Evolutionary conservation across 140 eudicot species (phyloP).

Genomic region (Oenanthe javanica): DNA sequence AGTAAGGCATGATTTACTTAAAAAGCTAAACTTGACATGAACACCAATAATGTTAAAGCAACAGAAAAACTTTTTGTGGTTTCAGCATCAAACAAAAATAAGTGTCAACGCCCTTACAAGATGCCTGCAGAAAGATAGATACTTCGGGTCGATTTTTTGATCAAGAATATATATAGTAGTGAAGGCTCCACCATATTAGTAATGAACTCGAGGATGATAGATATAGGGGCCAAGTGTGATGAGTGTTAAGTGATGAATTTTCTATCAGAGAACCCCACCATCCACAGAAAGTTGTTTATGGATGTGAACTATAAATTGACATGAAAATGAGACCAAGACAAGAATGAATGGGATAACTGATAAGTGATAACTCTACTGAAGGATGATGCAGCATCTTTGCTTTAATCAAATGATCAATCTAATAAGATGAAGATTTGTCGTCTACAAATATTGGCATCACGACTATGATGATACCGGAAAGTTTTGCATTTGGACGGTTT

Average conservation of each 20-base stretch:
- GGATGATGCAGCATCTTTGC: slow-evolving; percentile 13
- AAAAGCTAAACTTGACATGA: slow-evolving; percentile 14
- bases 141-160: not conserved
- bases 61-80: slow-evolving; percentile 10
- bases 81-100: slow-evolving; percentile 12
- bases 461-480: slow-evolving; percentile 22
- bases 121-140: not conserved
- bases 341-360: not conserved
- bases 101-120: not conserved
- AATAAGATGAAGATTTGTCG: slow-evolving; percentile 13
- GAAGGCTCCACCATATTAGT: slow-evolving; percentile 17
- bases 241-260: not conserved
- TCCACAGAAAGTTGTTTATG: slow-evolving; percentile 16
- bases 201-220: slow-evolving; percentile 9
- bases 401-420: not conserved
- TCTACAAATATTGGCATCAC: slow-evolving; percentile 19
- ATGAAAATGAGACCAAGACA: slow-evolving; percentile 12
- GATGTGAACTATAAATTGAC: slow-evolving; percentile 17
- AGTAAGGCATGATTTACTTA: slow-evolving; percentile 16
- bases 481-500: slow-evolving; percentile 19
- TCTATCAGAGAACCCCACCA: slow-evolving; percentile 23
- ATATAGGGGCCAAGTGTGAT: not conserved
- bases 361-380: slow-evolving; percentile 21
- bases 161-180: not conserved
- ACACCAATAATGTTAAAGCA: slow-evolving; percentile 28